Evolutionary conservation across 768 basidiomycete species (phyloP).

Genomic region (Suillus sp.): DNA sequence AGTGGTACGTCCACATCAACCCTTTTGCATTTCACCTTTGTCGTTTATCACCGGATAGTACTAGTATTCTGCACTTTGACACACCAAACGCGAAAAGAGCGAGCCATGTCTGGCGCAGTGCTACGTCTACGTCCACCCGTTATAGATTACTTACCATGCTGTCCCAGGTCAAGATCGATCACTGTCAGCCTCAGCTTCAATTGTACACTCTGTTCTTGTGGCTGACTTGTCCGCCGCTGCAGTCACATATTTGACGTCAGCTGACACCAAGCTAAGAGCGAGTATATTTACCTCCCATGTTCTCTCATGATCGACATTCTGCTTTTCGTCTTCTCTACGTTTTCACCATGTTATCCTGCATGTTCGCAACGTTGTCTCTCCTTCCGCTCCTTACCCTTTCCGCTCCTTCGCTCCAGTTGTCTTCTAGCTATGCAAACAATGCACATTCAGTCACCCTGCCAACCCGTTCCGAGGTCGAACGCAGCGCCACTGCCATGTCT

Average conservation of each 20-base stretch:
- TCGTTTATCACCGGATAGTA: too few species aligned
- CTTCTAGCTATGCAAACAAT: conserved; percentile 10
- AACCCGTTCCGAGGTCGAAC: not conserved
- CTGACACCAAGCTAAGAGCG: not conserved
- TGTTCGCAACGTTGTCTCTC: conserved; percentile 16
- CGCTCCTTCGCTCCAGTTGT: conserved; percentile 27
- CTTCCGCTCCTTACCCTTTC: conserved; percentile 29
- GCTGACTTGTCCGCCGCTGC: not conserved
- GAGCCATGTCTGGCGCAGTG: too few species aligned
- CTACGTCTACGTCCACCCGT: not conserved
- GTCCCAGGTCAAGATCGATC: not conserved
- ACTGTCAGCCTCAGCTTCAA: not conserved
- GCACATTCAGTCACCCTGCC: not conserved
- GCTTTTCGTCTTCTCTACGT: not conserved
- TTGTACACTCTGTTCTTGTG: conserved; percentile 1
- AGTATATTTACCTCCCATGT: not conserved
- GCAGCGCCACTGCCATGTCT: not conserved
- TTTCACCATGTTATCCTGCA: conserved; percentile 8
- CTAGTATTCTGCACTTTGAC: too few species aligned
- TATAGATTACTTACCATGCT: not conserved
- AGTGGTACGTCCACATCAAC: not conserved
- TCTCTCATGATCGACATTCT: not conserved
- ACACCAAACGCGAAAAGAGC: too few species aligned
- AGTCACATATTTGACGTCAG: not conserved
- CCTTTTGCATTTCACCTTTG: not conserved